Evolutionary conservation across 495 filamentous ascomycete genomes (phyloP).

Genomic region (Neurospora africana): DNA sequence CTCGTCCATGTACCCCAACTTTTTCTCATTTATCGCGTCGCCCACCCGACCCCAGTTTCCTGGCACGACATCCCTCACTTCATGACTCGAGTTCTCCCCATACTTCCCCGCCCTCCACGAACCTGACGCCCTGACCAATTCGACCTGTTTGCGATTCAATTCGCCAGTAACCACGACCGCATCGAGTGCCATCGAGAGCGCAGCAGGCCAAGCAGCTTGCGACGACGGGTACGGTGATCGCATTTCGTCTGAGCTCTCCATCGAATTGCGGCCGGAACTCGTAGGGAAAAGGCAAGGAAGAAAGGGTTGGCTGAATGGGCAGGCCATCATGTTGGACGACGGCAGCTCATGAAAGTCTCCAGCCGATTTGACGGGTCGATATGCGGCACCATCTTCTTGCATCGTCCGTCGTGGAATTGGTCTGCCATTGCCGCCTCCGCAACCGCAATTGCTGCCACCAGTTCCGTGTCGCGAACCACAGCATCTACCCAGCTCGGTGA

Average conservation of each 20-base stretch:
- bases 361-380: conserved; percentile 42
- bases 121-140: background rate
- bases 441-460: background rate
- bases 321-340: conserved; percentile 36
- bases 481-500: background rate
- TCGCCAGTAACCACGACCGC: background rate
- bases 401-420: conserved; percentile 27
- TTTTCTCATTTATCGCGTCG: background rate
- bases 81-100: background rate
- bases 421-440: conserved; percentile 7
- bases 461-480: background rate
- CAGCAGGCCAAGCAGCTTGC: background rate
- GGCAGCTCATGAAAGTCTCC: conserved; percentile 41
- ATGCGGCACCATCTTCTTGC: conserved; percentile 37
- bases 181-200: background rate
- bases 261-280: background rate
- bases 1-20: background rate
- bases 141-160: background rate
- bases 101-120: background rate
- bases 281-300: conserved; percentile 17
- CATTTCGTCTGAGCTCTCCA: background rate
- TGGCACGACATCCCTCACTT: background rate
- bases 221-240: background rate
- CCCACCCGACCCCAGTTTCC: background rate
- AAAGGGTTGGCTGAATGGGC: conserved; percentile 24